phyloP scores from a whole-genome alignment of 2,329 filamentous ascomycete species.

The Cordyceps militaris region DNA sequence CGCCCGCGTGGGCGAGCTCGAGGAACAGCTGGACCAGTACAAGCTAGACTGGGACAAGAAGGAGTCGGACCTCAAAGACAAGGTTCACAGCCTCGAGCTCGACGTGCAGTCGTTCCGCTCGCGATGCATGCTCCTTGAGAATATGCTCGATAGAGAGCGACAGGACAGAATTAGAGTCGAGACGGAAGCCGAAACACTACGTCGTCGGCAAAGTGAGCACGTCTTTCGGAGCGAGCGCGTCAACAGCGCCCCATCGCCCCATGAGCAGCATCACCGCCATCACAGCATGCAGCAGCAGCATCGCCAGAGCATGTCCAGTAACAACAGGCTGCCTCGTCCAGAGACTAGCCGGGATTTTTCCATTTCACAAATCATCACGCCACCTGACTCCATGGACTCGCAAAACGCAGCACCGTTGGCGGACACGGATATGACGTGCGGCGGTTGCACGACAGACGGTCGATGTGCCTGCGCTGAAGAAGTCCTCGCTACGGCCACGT shows the following conservation, averaged over 20 bases:
- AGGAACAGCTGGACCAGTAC: slow-evolving; percentile 58
- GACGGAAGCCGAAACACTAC: slow-evolving; percentile 31
- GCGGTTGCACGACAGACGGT: slow-evolving; percentile 46
- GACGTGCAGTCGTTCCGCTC: slow-evolving; percentile 60
- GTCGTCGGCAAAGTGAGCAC: slow-evolving; percentile 24
- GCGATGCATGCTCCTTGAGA: slow-evolving; percentile 56
- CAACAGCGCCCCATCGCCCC: slow-evolving; percentile 4
- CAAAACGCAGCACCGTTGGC: slow-evolving; percentile 24
- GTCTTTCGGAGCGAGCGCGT: slow-evolving; percentile 22
- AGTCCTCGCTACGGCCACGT: slow-evolving; percentile 43
- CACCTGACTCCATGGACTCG: slow-evolving; percentile 37
- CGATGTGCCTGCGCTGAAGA: slow-evolving; percentile 54
- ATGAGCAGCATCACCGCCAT: slow-evolving; percentile 20
- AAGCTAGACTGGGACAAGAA: slow-evolving; percentile 50
- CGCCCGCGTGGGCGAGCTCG: slow-evolving; percentile 71
- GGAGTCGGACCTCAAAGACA: slow-evolving; percentile 51
- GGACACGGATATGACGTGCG: slow-evolving; percentile 39
- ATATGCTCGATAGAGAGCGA: slow-evolving; percentile 53
- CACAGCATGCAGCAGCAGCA: slow-evolving; percentile 19
- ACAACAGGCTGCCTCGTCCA: slow-evolving; percentile 20
- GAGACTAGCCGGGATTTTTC: slow-evolving; percentile 39
- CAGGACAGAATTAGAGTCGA: slow-evolving; percentile 39
- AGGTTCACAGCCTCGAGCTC: slow-evolving; percentile 51
- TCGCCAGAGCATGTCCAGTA: slow-evolving; percentile 23
- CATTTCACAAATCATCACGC: slow-evolving; percentile 51